Evolutionary conservation across 1,139 yeast genomes (phyloP).

Genomic region (Geotrichum europaeum): DNA sequence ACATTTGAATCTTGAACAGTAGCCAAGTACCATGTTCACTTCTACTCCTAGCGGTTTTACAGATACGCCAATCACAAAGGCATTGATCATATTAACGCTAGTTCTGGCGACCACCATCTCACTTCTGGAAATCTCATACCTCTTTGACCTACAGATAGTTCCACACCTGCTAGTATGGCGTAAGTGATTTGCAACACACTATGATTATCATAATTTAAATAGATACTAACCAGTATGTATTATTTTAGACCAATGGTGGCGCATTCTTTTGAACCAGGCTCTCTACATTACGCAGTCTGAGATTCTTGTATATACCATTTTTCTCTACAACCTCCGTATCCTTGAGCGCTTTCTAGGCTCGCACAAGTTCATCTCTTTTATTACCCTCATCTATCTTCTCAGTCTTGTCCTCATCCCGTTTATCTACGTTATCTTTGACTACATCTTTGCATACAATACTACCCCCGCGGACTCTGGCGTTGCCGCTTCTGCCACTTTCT

Average conservation of each 20-base stretch:
- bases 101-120: conserved; percentile 49
- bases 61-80: conserved; percentile 52
- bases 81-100: conserved; percentile 41
- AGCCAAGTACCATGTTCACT: conserved; percentile 30
- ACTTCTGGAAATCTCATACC: conserved; percentile 50
- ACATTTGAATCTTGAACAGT: neutral
- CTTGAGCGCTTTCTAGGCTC: conserved; percentile 64
- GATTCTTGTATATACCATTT: conserved; percentile 45
- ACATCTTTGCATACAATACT: neutral
- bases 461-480: neutral
- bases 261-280: conserved; percentile 50
- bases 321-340: conserved; percentile 55
- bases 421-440: neutral
- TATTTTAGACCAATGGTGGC: conserved; percentile 53
- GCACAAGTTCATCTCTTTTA: conserved; percentile 44
- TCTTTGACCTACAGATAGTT: conserved; percentile 47
- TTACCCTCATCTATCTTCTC: conserved; percentile 22
- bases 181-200: conserved; percentile 17
- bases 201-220: neutral
- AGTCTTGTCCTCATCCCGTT: conserved; percentile 4
- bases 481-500: conserved; percentile 22
- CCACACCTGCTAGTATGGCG: conserved; percentile 56
- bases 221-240: neutral
- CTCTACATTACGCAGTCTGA: conserved; percentile 63
- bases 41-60: conserved; percentile 52